A percentile compares a stretch with the other conserved stretches of the same genome.
phyloP scores from a whole-genome alignment of 495 filamentous ascomycete genomes.

The Aspergillus cavernicola region DNA sequence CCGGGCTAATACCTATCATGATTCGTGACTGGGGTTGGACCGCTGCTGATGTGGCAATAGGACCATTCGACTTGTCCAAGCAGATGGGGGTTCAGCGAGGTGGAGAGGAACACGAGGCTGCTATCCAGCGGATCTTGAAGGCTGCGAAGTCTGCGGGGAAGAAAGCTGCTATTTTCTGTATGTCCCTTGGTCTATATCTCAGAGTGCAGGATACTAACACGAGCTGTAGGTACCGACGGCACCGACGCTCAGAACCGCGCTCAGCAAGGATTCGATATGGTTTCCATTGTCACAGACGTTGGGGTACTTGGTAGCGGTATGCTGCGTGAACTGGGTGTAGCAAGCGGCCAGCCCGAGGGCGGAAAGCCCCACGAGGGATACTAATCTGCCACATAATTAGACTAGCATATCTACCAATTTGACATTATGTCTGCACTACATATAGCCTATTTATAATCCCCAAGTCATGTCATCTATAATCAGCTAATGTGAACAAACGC shows the following conservation, averaged over 20 bases:
- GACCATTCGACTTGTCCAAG: conserved; percentile 56
- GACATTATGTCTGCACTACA: too few species aligned
- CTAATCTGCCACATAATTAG: background rate
- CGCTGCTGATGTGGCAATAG: conserved; percentile 8
- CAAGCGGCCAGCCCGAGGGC: conserved; percentile 20
- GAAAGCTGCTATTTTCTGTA: conserved; percentile 74
- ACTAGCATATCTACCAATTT: too few species aligned
- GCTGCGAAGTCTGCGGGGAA: conserved; percentile 67
- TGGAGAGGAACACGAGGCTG: conserved; percentile 49
- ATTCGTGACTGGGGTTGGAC: too few species aligned
- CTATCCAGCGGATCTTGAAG: conserved; percentile 59
- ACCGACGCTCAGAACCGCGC: conserved; percentile 60
- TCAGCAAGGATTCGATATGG: conserved; percentile 74
- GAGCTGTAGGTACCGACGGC: conserved; percentile 44
- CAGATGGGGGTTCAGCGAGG: conserved; percentile 35
- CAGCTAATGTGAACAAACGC: too few species aligned
- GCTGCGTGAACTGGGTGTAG: conserved; percentile 30
- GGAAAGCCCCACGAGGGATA: conserved; percentile 7
- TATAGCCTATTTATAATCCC: too few species aligned
- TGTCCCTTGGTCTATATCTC: too few species aligned
- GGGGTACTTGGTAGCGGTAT: conserved; percentile 43
- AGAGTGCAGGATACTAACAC: too few species aligned
- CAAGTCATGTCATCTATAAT: too few species aligned
- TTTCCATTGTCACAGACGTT: conserved; percentile 61
- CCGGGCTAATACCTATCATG: too few species aligned